Conservation (phyloP, 192 early-diverging fungal species). For the Geosiphon pyriformis region DNA sequence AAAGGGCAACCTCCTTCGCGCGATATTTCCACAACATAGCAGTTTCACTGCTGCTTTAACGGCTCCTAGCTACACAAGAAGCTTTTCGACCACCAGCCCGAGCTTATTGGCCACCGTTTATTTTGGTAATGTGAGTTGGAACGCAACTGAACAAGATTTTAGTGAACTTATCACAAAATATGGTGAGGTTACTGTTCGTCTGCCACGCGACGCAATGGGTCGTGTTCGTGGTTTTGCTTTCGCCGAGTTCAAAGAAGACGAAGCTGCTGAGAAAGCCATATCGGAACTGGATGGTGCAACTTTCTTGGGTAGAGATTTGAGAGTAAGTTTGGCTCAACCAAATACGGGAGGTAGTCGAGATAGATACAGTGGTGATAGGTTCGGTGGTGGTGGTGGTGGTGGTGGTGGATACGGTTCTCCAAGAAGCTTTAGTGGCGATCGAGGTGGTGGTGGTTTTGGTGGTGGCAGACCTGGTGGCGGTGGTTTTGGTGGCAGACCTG, state of each 20-base stretch:
- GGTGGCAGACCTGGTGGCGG: background rate
- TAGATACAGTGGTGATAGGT: background rate
- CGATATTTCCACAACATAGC: background rate
- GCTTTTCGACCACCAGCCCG: background rate
- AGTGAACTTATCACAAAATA: background rate
- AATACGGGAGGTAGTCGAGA: background rate
- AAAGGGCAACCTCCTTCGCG: background rate
- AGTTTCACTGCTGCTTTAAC: background rate
- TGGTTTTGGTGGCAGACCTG: background rate
- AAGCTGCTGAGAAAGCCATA: background rate
- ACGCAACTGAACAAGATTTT: slow-evolving; percentile 3
- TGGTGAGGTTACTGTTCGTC: background rate
- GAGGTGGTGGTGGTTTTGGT: background rate
- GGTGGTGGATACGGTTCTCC: no score
- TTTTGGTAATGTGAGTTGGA: background rate
- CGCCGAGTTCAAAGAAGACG: background rate
- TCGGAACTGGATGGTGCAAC: background rate
- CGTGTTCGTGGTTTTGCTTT: background rate
- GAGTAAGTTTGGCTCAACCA: background rate
- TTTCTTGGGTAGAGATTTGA: slow-evolving; percentile 7
- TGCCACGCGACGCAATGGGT: background rate
- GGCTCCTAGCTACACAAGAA: background rate
- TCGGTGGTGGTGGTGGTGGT: background rate
- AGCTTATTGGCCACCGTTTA: background rate
- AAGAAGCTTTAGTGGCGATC: background rate